Percentiles rank a stretch among this genome's conserved stretches.
These are phyloP conservation scores for Crassisporium funariophilum DNA, from an alignment of 768 basidiomycete species.

Conservation along the genomic window DNA sequence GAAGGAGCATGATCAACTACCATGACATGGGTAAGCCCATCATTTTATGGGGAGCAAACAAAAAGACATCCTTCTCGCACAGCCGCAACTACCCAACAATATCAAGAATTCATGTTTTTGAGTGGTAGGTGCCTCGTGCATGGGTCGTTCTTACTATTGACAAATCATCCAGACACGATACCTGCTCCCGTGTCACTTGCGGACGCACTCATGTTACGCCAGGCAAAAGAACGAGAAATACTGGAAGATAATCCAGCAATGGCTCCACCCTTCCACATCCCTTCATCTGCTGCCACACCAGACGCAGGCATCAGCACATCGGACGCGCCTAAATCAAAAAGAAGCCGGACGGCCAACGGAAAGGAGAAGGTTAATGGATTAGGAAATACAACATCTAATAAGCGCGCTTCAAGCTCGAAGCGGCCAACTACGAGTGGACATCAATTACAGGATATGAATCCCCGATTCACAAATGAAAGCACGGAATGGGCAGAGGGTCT, in stretches of 20 bases:
- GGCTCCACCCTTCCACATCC: constrained; percentile 30
- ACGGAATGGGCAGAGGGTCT: constrained; percentile 2
- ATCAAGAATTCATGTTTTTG: constrained; percentile 75
- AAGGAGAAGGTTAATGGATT: constrained; percentile 35
- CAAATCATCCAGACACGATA: constrained; percentile 55
- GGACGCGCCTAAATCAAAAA: constrained; percentile 23
- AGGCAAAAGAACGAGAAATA: constrained; percentile 32
- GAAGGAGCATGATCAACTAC: constrained; percentile 63
- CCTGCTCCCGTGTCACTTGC: constrained; percentile 60
- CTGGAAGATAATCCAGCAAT: constrained; percentile 62
- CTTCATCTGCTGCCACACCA: constrained; percentile 22
- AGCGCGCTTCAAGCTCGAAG: constrained; percentile 20
- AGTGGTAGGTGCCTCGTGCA: constrained; percentile 42
- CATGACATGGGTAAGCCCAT: constrained; percentile 69
- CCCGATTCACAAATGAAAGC: neutral
- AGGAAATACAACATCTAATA: constrained; percentile 20
- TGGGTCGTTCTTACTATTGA: neutral
- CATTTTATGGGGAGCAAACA: neutral
- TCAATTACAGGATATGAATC: neutral
- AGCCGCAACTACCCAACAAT: constrained; percentile 63
- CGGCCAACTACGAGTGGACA: constrained; percentile 8
- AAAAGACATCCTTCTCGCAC: constrained; percentile 9
- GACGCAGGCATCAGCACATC: constrained; percentile 22
- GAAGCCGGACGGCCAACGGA: constrained; percentile 33
- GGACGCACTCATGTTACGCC: constrained; percentile 55